Evolutionary conservation across 345 rosid genomes (phyloP).

Genomic region (Rubroshorea leprosula): DNA sequence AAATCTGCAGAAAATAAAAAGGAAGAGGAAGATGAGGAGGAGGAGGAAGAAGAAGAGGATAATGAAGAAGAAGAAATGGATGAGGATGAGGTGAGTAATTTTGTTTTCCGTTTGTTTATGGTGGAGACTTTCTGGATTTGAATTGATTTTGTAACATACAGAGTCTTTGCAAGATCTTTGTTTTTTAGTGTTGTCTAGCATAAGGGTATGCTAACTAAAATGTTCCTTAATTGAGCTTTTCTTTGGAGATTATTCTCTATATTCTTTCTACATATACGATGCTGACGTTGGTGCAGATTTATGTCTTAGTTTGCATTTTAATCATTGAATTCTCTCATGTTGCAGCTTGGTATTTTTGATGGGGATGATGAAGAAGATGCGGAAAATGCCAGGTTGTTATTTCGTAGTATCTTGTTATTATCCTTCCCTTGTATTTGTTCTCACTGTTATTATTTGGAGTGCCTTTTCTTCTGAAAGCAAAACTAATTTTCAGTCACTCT

Average conservation of each 20-base stretch:
- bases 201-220: too few relatives aligned
- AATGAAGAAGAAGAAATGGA: conserved; percentile 19
- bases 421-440: background rate
- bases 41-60: conserved; percentile 25
- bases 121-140: too few relatives aligned
- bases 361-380: conserved; percentile 10
- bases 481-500: too few relatives aligned
- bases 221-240: too few relatives aligned
- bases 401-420: background rate
- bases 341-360: conserved; percentile 15
- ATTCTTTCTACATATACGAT: too few relatives aligned
- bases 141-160: too few relatives aligned
- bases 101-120: background rate
- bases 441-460: background rate
- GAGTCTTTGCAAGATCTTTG: too few relatives aligned
- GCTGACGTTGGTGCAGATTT: too few relatives aligned
- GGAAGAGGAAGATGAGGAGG: conserved; percentile 34
- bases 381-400: conserved; percentile 17
- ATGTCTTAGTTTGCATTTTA: too few relatives aligned
- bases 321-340: background rate
- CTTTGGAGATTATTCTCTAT: background rate
- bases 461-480: too few relatives aligned
- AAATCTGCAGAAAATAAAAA: conserved; percentile 26
- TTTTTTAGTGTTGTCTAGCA: too few relatives aligned
- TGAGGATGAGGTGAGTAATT: conserved; percentile 27